Evolutionary conservation across 2,329 filamentous ascomycete species (phyloP), one percentile per base, ranked within the genome.

Genomic region (Drechslerella dactyloides): DNA sequence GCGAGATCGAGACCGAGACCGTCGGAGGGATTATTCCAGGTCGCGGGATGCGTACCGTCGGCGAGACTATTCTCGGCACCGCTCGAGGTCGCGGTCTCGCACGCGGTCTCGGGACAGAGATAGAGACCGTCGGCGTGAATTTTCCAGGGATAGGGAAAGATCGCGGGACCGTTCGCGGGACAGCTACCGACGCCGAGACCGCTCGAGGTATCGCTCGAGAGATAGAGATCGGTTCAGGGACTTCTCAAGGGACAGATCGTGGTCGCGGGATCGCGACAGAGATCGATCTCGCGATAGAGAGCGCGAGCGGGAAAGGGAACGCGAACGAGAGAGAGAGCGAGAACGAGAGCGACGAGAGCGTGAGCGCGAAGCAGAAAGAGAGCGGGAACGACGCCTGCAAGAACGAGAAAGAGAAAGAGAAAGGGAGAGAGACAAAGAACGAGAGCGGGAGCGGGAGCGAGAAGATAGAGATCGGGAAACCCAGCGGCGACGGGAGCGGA

Each of bases 101-200:
- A 61, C 50, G 44, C 59, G 58, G n/a, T 72, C 68, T 2, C 50
- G 68, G 21, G 64, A 60, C 10, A 60, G 60, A 40, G 68, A 64
- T 55, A 53, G 48, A 15, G 62, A 59, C 37, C 55, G 55, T 27
- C 30, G 52, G 24, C 51, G 53, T 7, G 61, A 66, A 48, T 54
- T 40, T 30, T 69, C 63, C 15, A 68, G 63, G 19, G 51, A 69
- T n/a, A 69, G 57, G n/a, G 15, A 19, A 5, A 2, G 57, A n/a
- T 69, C 64, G 50, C 57, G 56, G 17, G 62, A 58, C 2, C 48
- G 65, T n/a, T 69, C 65, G n/a, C 57, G 60, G 27, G 68, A 64
- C 46, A 52, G 44, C 15, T 53, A 53, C 23, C 54, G 54, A 19
- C 30, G 52, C n/a, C 51, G 53, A 11, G 61, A 66, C 37, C 44